Percentiles rank a stretch among this genome's conserved stretches.
Conservation (phyloP, 2,329 filamentous ascomycete species). For the Dactylonectria estremocensis region DNA sequence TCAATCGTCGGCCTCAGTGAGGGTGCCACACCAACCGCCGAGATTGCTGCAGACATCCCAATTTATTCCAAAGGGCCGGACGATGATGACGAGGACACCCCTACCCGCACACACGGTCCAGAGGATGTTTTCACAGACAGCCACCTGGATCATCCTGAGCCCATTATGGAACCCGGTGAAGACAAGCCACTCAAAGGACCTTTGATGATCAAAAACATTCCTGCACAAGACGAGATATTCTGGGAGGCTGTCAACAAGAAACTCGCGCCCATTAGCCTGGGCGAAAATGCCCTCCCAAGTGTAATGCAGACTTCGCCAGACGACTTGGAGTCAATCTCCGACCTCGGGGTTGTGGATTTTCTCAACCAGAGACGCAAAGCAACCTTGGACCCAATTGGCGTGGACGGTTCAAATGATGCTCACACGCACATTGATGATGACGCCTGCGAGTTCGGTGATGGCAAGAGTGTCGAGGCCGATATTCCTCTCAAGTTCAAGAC, state of each 20-base stretch:
- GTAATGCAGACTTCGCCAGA: slow-evolving; percentile 56
- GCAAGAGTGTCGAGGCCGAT: slow-evolving; percentile 56
- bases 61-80: slow-evolving; percentile 22
- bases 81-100: slow-evolving; percentile 10
- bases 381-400: slow-evolving; percentile 36
- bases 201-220: slow-evolving; percentile 69
- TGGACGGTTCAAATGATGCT: slow-evolving; percentile 43
- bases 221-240: slow-evolving; percentile 70
- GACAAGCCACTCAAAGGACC: slow-evolving; percentile 67
- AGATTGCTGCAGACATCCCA: slow-evolving; percentile 30
- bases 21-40: slow-evolving; percentile 50
- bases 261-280: slow-evolving; percentile 65
- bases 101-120: slow-evolving; percentile 18
- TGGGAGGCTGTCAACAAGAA: slow-evolving; percentile 66
- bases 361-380: slow-evolving; percentile 22
- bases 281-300: slow-evolving; percentile 63
- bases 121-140: slow-evolving; percentile 31
- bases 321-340: slow-evolving; percentile 38
- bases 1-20: slow-evolving; percentile 48
- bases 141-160: slow-evolving; percentile 42
- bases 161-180: slow-evolving; percentile 57
- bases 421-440: slow-evolving; percentile 44
- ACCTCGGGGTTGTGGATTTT: slow-evolving; percentile 34
- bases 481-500: slow-evolving; percentile 63
- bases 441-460: slow-evolving; percentile 40